Conservation (phyloP, 2,329 filamentous ascomycete species). For the Pleomassaria siparia region DNA sequence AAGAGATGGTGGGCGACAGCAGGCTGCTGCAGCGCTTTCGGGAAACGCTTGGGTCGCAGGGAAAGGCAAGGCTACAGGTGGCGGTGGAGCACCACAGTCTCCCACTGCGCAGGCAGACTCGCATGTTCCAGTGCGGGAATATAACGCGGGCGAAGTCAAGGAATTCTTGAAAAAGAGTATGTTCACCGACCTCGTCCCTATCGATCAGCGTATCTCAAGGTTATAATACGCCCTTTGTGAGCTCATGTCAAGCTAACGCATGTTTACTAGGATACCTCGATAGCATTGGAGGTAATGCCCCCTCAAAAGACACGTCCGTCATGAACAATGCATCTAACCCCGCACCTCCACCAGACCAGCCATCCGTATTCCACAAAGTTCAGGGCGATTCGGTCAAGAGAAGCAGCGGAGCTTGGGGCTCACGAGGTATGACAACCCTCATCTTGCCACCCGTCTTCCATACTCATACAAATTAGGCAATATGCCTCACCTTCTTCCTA, state of each 20-base stretch:
- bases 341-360: conserved; percentile 22
- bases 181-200: conserved; percentile 10
- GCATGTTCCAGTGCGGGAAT: conserved; percentile 43
- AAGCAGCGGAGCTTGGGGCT: conserved; percentile 44
- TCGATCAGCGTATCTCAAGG: neutral
- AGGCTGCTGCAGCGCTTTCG: conserved; percentile 31
- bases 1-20: conserved; percentile 36
- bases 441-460: neutral
- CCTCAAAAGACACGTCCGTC: conserved; percentile 4
- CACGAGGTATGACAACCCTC: conserved; percentile 35
- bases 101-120: conserved; percentile 21
- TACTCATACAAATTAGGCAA: conserved; percentile 31
- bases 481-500: conserved; percentile 46
- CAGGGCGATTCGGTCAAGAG: conserved; percentile 43
- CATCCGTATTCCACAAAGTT: conserved; percentile 41
- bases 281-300: conserved; percentile 28
- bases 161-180: conserved; percentile 46
- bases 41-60: conserved; percentile 38
- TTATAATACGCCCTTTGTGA: neutral
- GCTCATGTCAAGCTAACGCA: conserved; percentile 19
- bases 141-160: conserved; percentile 48
- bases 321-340: conserved; percentile 23
- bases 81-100: conserved; percentile 19
- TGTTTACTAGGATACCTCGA: conserved; percentile 28
- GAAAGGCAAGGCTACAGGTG: conserved; percentile 33